Percentiles rank a stretch among this genome's conserved stretches.
phyloP scores from a whole-genome alignment of 75 land plant species.

The Isoetes taiwanensis region DNA sequence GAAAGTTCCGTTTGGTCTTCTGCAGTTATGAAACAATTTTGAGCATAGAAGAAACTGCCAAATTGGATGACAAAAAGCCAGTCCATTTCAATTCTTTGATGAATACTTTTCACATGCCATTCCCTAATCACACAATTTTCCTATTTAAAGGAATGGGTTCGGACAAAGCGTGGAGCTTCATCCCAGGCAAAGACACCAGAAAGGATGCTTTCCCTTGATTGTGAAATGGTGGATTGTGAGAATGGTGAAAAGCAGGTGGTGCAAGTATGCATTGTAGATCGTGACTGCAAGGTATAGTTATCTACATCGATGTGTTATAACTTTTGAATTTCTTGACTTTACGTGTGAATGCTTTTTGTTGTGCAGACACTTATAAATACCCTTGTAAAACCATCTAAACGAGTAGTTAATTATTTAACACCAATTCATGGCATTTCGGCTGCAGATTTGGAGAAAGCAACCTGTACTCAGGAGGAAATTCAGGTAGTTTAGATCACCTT shows the following conservation, averaged over 20 bases:
- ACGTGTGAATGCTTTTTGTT: not conserved
- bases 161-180: constrained; percentile 29
- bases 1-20: no score
- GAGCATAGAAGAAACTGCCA: no score
- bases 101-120: no score
- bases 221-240: constrained; percentile 94
- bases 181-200: constrained; percentile 20
- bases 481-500: constrained; percentile 37
- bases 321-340: not conserved
- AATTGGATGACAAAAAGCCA: no score
- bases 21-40: no score
- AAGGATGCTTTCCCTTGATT: constrained; percentile 58
- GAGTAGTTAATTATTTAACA: constrained; percentile 56
- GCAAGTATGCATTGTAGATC: constrained; percentile 63
- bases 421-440: constrained; percentile 59
- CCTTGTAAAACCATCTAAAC: constrained; percentile 54
- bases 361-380: constrained; percentile 49
- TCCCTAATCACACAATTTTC: no score
- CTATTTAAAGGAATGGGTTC: constrained; percentile 80
- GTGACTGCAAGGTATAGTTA: constrained; percentile 42
- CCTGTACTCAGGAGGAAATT: constrained; percentile 39
- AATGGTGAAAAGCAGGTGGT: constrained; percentile 58
- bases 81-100: no score
- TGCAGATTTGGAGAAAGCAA: constrained; percentile 43
- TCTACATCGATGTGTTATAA: not conserved